Evolutionary conservation across 192 early-diverging fungal genomes (phyloP), one percentile per base, ranked within the genome.

Genomic region (Dissophora ornata): DNA sequence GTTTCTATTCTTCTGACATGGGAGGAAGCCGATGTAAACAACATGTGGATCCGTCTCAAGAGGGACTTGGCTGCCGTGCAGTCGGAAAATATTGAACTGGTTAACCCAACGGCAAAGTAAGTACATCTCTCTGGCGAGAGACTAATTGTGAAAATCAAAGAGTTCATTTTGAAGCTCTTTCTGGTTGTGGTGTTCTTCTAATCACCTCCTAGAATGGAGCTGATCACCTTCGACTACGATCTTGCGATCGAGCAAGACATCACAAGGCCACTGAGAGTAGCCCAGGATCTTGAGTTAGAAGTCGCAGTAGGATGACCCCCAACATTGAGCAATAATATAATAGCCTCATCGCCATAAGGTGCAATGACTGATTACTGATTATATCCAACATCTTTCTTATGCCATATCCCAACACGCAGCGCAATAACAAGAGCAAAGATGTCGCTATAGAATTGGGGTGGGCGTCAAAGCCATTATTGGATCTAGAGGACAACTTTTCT

Each of bases 21-120:
- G 6, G 36, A 9, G 36, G 25, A 53, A 84, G 83, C 59, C n/a
- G 83, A 84, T 51, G 80, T 82, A n/a, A 84, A 71, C 38, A 68
- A 48, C 48, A 65, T 69, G 9, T 84, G 80, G 80, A 46, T 55
- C 12, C 60, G 55, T 4, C 29, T 84, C 4, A 71, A 71, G 58
- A 56, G 59, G 26, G 71, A 80, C 19, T 53, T 82, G 8, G 57
- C 50, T 5, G 16, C 46, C 28, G 30, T 80, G 8, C 60, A 71
- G 25, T 49, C 38, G 15, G 80, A 68, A 26, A 44, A 64, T 2
- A 19, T 84, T 11, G 57, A 80, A 22, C 70, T 84, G 80, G 3
- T 26, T 1, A 46, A 51, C 10, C 50, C 74, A 24, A 61, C 55
- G 26, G 80, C 83, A 46, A 80, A 47, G 83, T 80, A 73, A 42